Evolutionary conservation across 2,329 filamentous ascomycete species (phyloP).

Genomic region (Zymoseptoria crescenta): DNA sequence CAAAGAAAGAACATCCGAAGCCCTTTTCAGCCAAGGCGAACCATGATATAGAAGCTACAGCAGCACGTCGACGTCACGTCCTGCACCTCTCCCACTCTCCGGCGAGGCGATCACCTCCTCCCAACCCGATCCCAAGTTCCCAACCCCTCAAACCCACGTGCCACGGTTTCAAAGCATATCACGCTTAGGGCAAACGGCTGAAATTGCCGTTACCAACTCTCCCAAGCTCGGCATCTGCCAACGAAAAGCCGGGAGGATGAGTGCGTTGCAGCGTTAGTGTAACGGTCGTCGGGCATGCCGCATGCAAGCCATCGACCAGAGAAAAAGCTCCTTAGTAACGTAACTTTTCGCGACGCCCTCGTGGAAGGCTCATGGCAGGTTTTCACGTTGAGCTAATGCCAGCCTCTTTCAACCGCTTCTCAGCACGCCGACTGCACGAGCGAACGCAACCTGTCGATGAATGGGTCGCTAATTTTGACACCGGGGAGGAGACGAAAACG

Average conservation of each 20-base stretch:
- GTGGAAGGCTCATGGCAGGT: neutral
- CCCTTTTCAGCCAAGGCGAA: neutral
- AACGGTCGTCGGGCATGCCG: neutral
- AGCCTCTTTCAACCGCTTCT: neutral
- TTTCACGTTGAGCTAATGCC: neutral
- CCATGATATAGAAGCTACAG: neutral
- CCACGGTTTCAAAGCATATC: neutral
- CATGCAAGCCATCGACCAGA: neutral
- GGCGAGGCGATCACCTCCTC: neutral
- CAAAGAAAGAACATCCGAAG: neutral
- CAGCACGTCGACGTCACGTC: neutral
- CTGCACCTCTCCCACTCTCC: neutral
- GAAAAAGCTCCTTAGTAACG: neutral
- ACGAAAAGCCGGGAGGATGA: neutral
- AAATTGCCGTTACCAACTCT: neutral
- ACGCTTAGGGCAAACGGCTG: neutral
- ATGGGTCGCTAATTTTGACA: neutral
- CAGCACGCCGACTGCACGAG: neutral
- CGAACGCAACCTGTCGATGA: neutral
- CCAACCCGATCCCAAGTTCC: neutral
- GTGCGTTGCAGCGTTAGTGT: neutral
- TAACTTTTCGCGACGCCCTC: neutral
- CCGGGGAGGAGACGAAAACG: neutral
- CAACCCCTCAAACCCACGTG: too few species aligned
- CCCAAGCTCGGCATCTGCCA: neutral